Evolutionary conservation across 306 rosid species (phyloP).

Genomic region (Rosa persica): DNA sequence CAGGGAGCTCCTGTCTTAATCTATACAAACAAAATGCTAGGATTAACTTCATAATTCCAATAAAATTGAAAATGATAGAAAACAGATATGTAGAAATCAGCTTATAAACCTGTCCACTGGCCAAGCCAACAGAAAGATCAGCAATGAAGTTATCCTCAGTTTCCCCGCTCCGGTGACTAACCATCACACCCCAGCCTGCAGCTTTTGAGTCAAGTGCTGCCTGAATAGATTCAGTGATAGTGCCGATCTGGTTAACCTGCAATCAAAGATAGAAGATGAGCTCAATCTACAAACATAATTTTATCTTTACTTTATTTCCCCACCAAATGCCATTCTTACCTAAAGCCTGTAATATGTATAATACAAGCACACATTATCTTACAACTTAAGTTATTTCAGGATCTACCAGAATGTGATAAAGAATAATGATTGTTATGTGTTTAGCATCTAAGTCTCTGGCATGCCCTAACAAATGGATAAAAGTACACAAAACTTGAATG

Average conservation of each 20-base stretch:
- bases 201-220: conserved; percentile 99
- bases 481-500: neutral
- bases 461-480: neutral
- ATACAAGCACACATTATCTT: neutral
- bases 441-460: neutral
- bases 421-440: neutral
- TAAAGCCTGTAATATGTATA: neutral
- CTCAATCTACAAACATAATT: neutral
- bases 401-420: neutral
- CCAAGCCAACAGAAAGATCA: conserved; percentile 98
- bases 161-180: conserved; percentile 98
- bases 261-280: conserved; percentile 16
- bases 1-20: conserved; percentile 98
- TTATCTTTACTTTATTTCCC: neutral
- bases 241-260: conserved; percentile 99
- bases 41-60: conserved; percentile 30
- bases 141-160: conserved; percentile 99
- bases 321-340: neutral
- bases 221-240: conserved; percentile 88
- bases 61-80: conserved; percentile 7
- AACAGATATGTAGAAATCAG: conserved; percentile 7
- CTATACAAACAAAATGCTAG: conserved; percentile 46
- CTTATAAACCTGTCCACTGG: conserved; percentile 88
- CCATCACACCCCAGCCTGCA: conserved; percentile 99
- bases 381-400: neutral